Evolutionary conservation across 2,329 filamentous ascomycete genomes (phyloP), one percentile per base, ranked within the genome.

Genomic region (Cadophora malorum): DNA sequence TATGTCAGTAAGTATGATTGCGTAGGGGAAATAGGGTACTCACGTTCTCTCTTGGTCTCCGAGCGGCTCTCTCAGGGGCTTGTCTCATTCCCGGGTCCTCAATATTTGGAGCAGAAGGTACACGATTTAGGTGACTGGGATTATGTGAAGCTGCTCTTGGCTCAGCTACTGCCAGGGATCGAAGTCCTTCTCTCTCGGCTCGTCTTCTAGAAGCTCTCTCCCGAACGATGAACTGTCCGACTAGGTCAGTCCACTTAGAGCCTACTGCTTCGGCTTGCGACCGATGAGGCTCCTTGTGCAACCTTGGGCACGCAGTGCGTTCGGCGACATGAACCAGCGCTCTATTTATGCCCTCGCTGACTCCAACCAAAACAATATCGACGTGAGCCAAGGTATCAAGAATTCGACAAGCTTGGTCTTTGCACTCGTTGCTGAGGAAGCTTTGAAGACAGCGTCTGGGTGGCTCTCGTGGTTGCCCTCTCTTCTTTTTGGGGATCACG

Each of bases 281-380:
- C 1, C n/a, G 19, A 6, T 10, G 16, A 38, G 55, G 55, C 55
- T 58, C 33, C 4, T 38, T 38, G 38, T 58, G 55, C 33, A 16
- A 58, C 21, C n/a, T 35, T 9, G 55, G 55, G 23, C 55, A 58
- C n/a, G 55, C 31, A 6, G 55, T 58, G 4, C 41, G 55, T n/a
- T 23, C 19, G 10, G 55, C 55, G 19, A 58, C 21, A 21, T 21
- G 19, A 10, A 58, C 33, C 5, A 58, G 31, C 5, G 33, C 55
- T 61, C 38, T n/a, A 10, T 19, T 19, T 5, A 62, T n/a, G 16
- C 31, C 25, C 8, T 50, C 41, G 41, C 16, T 21, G 1, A 62
- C 25, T 9, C 59, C 23, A 2, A n/a, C 25, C 10, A 41, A n/a
- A 7, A 62, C 59, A n/a, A 58, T 19, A 21, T 62, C 59, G 25